A percentile compares a stretch with the other conserved stretches of the same genome.
phyloP scores from a whole-genome alignment of 169 alveolate genomes.

The Plasmodium coatneyi region DNA sequence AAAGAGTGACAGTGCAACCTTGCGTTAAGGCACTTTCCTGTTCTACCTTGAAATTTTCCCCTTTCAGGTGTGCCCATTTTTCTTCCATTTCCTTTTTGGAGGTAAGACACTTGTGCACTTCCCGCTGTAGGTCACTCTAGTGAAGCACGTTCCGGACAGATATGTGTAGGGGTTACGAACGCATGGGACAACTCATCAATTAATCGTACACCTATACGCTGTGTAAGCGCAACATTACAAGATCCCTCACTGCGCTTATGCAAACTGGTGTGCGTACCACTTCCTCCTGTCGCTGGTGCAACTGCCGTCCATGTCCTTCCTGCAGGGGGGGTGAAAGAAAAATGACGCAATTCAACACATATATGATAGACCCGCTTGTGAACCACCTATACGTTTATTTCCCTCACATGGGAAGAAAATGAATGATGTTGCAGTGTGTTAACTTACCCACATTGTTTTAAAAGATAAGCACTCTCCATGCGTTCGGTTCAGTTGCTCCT shows the following conservation, averaged over 20 bases:
- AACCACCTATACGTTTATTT: background rate
- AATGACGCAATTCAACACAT: background rate
- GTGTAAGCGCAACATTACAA: background rate
- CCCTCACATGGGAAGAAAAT: background rate
- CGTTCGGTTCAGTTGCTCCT: slow-evolving; percentile 24
- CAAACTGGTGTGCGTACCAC: background rate
- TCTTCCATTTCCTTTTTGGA: slow-evolving; percentile 25
- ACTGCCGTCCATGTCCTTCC: background rate
- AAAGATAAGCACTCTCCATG: slow-evolving; percentile 1
- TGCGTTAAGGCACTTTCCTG: background rate
- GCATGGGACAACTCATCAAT: background rate
- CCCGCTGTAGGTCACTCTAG: slow-evolving; percentile 15
- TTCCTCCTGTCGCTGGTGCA: background rate
- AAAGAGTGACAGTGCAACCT: background rate
- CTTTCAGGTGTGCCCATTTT: background rate
- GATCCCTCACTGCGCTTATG: background rate
- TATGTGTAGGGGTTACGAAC: background rate
- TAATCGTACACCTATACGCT: too few relatives aligned
- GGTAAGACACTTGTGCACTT: background rate
- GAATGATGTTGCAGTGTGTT: background rate
- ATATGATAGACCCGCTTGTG: background rate
- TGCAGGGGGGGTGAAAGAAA: background rate
- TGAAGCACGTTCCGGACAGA: background rate
- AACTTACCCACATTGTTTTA: slow-evolving; percentile 48
- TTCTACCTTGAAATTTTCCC: slow-evolving; percentile 12